Percentiles rank a stretch among this genome's conserved stretches.
These are phyloP conservation scores for Colletotrichum sp. DNA, from an alignment of 2,329 filamentous ascomycete genomes.

Conservation along the genomic window DNA sequence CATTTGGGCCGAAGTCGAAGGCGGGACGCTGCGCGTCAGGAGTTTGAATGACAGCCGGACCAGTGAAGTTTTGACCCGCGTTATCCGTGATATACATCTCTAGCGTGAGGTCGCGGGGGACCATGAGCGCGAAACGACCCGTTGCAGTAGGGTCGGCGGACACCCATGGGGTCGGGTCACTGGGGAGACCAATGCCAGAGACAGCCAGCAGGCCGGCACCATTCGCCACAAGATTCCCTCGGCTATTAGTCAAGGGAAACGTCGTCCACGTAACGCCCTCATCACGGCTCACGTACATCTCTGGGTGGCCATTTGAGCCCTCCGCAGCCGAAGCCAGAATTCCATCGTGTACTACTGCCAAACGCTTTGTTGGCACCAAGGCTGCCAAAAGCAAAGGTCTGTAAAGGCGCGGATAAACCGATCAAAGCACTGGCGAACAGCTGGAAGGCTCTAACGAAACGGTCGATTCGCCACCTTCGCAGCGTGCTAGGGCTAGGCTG, in stretches of 20 bases:
- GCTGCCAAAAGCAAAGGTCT: not conserved
- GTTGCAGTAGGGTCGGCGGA: not conserved
- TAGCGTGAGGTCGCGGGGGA: not conserved
- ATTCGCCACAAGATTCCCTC: not conserved
- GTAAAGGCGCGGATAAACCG: not conserved
- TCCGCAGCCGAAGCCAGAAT: not conserved
- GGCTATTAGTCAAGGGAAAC: not conserved
- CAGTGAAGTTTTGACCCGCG: not conserved
- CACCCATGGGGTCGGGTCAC: not conserved
- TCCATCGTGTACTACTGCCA: not conserved
- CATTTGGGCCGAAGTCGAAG: not conserved
- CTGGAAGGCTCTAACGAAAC: not conserved
- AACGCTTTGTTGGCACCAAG: not conserved
- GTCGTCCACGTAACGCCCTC: not conserved
- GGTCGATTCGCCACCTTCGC: not conserved
- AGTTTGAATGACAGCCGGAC: not conserved
- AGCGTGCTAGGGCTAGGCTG: no score
- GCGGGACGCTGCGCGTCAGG: not conserved
- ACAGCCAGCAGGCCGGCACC: not conserved
- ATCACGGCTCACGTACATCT: not conserved
- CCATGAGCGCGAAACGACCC: not conserved
- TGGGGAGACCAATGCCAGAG: not conserved
- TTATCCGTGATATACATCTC: not conserved
- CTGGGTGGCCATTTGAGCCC: not conserved
- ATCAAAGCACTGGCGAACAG: not conserved